A percentile compares a stretch with the other conserved stretches of the same genome.
These are phyloP conservation scores for Termitomyces sp. DNA, from an alignment of 768 basidiomycete species.

Conservation along the genomic window DNA sequence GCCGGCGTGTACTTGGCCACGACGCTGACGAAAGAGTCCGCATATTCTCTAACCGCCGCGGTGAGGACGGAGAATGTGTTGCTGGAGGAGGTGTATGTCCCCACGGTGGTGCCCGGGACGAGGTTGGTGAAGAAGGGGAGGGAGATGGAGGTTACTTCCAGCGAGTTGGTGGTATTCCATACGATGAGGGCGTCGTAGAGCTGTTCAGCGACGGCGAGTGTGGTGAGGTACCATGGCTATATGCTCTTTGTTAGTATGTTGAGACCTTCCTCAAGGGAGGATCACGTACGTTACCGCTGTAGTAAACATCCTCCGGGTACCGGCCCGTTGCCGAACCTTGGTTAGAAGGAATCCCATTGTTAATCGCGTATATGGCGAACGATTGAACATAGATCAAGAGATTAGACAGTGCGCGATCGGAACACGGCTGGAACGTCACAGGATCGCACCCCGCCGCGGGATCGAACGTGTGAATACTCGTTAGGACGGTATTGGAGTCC, in stretches of 20 bases:
- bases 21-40: constrained; percentile 58
- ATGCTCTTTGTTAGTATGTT: background rate
- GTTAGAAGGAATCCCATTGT: constrained; percentile 46
- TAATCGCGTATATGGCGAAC: constrained; percentile 67
- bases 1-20: constrained; percentile 60
- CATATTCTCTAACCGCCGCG: constrained; percentile 43
- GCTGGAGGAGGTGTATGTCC: constrained; percentile 44
- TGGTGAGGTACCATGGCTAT: no score
- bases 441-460: constrained; percentile 65
- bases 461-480: constrained; percentile 76
- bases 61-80: constrained; percentile 44
- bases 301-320: constrained; percentile 72
- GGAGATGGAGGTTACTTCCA: constrained; percentile 48
- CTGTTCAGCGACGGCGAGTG: no score
- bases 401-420: constrained; percentile 62
- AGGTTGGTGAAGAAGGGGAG: no score
- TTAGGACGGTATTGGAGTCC: constrained; percentile 68
- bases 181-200: constrained; percentile 60
- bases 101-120: constrained; percentile 39
- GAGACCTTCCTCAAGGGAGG: constrained; percentile 8
- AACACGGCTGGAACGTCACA: no score
- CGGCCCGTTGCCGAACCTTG: constrained; percentile 69
- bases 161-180: constrained; percentile 46
- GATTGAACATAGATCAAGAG: constrained; percentile 62
- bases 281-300: no score